Conservation (phyloP, 2,329 filamentous ascomycete genomes). For the Trichoderma sp. region DNA sequence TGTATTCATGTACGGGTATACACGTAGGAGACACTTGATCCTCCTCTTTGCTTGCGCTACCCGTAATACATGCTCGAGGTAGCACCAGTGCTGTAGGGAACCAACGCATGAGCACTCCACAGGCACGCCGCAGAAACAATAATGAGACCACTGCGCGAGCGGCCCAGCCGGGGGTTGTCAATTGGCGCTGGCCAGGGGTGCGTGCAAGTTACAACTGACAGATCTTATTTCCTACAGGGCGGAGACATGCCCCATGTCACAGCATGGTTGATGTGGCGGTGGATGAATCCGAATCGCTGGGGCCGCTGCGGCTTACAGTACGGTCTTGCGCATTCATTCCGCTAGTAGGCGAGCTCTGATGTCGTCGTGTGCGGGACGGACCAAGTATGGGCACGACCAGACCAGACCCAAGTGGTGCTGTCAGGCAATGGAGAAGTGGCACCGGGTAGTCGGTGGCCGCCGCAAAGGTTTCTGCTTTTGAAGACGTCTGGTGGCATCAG, state of each 20-base stretch:
- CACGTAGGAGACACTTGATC: background rate
- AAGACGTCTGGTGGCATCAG: background rate
- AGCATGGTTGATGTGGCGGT: slow-evolving; percentile 22
- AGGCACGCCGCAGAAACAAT: slow-evolving; percentile 14
- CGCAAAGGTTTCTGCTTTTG: background rate
- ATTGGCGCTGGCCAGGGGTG: slow-evolving; percentile 20
- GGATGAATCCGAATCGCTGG: slow-evolving; percentile 35
- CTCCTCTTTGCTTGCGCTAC: background rate
- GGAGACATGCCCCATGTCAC: slow-evolving; percentile 25
- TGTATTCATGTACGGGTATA: background rate
- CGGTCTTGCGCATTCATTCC: slow-evolving; percentile 9
- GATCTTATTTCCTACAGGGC: slow-evolving; percentile 31
- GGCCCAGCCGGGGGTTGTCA: slow-evolving; percentile 19
- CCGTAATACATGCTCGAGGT: background rate
- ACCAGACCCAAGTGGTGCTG: background rate
- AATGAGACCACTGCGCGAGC: slow-evolving; percentile 22
- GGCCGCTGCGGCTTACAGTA: slow-evolving; percentile 25
- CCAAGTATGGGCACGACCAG: background rate
- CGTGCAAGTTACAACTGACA: slow-evolving; percentile 29
- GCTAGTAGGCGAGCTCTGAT: slow-evolving; percentile 17
- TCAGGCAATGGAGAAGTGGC: background rate
- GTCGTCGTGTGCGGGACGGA: background rate
- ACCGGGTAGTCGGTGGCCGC: background rate
- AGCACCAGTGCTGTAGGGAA: background rate
- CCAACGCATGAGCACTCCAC: slow-evolving; percentile 5